These are phyloP conservation scores for Xylaria nigripes DNA, from an alignment of 495 filamentous ascomycete species.

Conservation along the genomic window DNA sequence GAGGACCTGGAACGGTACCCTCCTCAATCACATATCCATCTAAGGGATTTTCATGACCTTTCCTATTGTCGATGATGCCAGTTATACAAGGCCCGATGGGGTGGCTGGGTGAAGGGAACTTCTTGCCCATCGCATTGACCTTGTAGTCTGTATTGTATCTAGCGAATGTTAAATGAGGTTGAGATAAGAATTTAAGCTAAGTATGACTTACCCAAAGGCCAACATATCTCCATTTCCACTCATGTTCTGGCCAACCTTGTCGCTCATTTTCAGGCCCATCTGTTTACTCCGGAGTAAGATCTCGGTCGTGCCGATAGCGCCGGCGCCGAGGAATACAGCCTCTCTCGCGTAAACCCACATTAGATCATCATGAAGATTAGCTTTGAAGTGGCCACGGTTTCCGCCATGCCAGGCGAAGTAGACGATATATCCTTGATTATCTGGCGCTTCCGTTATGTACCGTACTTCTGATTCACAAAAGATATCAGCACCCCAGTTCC, in stretches of 20 bases:
- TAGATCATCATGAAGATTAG: slow-evolving; percentile 50
- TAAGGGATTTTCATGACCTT: slow-evolving; percentile 43
- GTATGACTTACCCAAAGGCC: slow-evolving; percentile 44
- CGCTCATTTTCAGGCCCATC: slow-evolving; percentile 50
- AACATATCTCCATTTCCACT: slow-evolving; percentile 63
- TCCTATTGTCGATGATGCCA: slow-evolving; percentile 54
- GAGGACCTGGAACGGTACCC: slow-evolving; percentile 51
- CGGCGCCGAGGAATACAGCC: slow-evolving; percentile 54
- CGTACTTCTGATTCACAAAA: slow-evolving; percentile 65
- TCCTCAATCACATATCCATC: slow-evolving; percentile 61
- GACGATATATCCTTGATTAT: slow-evolving; percentile 47
- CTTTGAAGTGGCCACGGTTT: slow-evolving; percentile 49
- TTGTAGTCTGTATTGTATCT: slow-evolving; percentile 51
- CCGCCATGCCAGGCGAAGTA: slow-evolving; percentile 60
- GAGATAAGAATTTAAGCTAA: background rate
- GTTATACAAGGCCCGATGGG: slow-evolving; percentile 59
- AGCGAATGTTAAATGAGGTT: slow-evolving; percentile 8
- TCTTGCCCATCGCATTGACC: slow-evolving; percentile 49
- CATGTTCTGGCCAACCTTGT: slow-evolving; percentile 52
- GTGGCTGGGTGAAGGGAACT: slow-evolving; percentile 37
- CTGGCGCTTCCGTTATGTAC: slow-evolving; percentile 49
- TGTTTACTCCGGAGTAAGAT: slow-evolving; percentile 57
- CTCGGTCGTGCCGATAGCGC: slow-evolving; percentile 55
- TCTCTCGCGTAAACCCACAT: slow-evolving; percentile 61
- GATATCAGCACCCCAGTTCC: slow-evolving; percentile 68